phyloP scores from a whole-genome alignment of 495 filamentous ascomycete species.

The Penicillium angulare region DNA sequence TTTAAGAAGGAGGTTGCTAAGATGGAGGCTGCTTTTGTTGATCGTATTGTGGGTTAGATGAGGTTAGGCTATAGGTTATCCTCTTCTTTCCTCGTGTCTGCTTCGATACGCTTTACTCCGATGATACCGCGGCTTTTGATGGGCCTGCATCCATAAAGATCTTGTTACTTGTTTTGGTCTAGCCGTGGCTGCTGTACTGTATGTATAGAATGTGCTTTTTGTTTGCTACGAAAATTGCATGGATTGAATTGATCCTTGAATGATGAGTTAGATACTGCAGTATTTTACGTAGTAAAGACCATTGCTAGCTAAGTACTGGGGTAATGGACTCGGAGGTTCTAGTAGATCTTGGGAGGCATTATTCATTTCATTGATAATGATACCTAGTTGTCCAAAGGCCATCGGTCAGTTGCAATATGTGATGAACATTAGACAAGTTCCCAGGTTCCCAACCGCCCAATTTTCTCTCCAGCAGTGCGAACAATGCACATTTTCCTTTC shows the following conservation, averaged over 20 bases:
- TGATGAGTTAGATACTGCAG: constrained; percentile 6
- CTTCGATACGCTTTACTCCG: background rate
- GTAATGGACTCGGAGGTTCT: background rate
- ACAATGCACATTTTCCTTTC: constrained; percentile 69
- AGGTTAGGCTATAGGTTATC: background rate
- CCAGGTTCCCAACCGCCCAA: constrained; percentile 82
- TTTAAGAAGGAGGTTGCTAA: constrained; percentile 85
- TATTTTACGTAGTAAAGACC: too few species aligned
- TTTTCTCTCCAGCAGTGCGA: constrained; percentile 68
- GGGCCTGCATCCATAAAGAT: constrained; percentile 8
- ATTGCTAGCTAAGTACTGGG: background rate
- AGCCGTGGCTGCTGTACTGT: constrained; percentile 27
- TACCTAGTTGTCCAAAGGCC: too few species aligned
- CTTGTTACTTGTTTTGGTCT: constrained; percentile 5
- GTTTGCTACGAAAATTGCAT: constrained; percentile 10
- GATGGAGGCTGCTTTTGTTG: constrained; percentile 83
- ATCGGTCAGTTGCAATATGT: too few species aligned
- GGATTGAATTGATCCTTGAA: constrained; percentile 16
- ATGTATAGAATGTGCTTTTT: constrained; percentile 31
- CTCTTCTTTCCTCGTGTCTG: background rate
- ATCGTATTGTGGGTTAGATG: constrained; percentile 66
- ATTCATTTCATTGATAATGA: too few species aligned
- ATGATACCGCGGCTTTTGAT: constrained; percentile 9
- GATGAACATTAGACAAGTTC: constrained; percentile 54
- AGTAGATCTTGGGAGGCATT: background rate